Percentiles rank a stretch among this genome's conserved stretches.
Conservation (phyloP, 2,329 filamentous ascomycete genomes). For the Capronia epimyces region DNA sequence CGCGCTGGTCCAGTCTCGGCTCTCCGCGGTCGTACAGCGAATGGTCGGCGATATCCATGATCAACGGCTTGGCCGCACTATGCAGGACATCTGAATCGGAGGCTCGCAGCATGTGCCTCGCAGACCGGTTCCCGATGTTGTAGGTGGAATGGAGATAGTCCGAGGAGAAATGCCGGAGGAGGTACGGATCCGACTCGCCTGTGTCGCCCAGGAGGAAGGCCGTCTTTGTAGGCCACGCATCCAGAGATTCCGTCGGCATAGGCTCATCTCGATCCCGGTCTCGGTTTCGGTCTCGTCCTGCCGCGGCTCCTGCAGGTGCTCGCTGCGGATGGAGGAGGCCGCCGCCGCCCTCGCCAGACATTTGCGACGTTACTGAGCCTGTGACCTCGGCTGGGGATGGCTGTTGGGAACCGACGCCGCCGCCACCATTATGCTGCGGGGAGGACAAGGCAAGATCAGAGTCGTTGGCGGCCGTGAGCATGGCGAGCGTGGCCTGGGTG, state of each 20-base stretch:
- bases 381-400: conserved; percentile 1
- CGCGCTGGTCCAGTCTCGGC: conserved; percentile 4
- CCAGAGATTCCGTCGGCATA: conserved; percentile 1
- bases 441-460: conserved; percentile 5
- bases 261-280: neutral
- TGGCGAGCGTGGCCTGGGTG: conserved; percentile 1
- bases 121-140: conserved; percentile 3
- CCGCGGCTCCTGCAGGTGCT: too few relatives aligned
- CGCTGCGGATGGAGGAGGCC: neutral
- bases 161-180: conserved; percentile 7
- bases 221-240: conserved; percentile 5
- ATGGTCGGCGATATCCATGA: conserved; percentile 8
- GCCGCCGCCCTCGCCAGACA: neutral
- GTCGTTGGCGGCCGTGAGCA: conserved; percentile 4
- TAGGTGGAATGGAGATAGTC: conserved; percentile 2
- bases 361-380: conserved; percentile 4
- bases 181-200: conserved; percentile 9
- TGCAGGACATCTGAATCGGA: conserved; percentile 2
- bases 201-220: conserved; percentile 5
- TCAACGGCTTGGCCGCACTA: conserved; percentile 2
- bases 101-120: conserved; percentile 6
- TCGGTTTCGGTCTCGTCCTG: too few relatives aligned
- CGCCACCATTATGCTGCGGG: conserved; percentile 5
- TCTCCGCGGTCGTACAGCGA: conserved; percentile 8
- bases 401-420: conserved; percentile 7